Conservation (phyloP, 768 basidiomycete genomes). For the Infundibulicybe gibba region DNA sequence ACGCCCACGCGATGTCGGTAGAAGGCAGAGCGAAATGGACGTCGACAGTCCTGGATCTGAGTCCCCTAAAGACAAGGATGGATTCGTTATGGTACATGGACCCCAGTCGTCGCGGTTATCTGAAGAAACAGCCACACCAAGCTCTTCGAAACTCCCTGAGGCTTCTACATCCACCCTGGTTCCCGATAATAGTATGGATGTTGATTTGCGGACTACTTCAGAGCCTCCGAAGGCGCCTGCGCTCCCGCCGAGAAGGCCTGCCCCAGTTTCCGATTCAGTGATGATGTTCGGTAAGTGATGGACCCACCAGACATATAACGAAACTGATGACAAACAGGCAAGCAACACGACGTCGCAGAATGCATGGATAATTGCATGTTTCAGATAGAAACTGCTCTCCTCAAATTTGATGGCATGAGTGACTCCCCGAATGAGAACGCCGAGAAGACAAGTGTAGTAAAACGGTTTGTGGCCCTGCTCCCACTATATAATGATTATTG, state of each 20-base stretch:
- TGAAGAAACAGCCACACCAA: slow-evolving; percentile 21
- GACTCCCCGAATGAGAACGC: slow-evolving; percentile 40
- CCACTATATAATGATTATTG: not conserved
- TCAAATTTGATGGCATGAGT: slow-evolving; percentile 61
- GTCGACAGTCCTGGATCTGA: slow-evolving; percentile 44
- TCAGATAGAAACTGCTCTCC: slow-evolving; percentile 90
- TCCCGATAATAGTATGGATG: slow-evolving; percentile 26
- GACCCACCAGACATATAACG: not conserved
- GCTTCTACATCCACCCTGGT: slow-evolving; percentile 25
- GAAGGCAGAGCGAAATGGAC: slow-evolving; percentile 47
- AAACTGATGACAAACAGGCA: slow-evolving; percentile 43
- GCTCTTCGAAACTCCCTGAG: slow-evolving; percentile 22
- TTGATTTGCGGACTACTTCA: slow-evolving; percentile 26
- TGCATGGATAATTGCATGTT: slow-evolving; percentile 99
- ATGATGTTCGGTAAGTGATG: slow-evolving; percentile 83
- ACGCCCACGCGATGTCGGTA: slow-evolving; percentile 48
- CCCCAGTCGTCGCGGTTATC: slow-evolving; percentile 13
- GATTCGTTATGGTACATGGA: slow-evolving; percentile 27
- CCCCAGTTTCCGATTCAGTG: slow-evolving; percentile 59
- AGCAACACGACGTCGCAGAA: slow-evolving; percentile 97
- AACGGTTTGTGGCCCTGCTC: slow-evolving; percentile 47
- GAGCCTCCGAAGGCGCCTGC: slow-evolving; percentile 44
- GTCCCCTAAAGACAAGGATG: slow-evolving; percentile 32
- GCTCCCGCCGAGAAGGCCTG: slow-evolving; percentile 50
- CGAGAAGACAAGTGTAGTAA: slow-evolving; percentile 75